phyloP scores from a whole-genome alignment of 805 yeast genomes.

The Candida orba region DNA sequence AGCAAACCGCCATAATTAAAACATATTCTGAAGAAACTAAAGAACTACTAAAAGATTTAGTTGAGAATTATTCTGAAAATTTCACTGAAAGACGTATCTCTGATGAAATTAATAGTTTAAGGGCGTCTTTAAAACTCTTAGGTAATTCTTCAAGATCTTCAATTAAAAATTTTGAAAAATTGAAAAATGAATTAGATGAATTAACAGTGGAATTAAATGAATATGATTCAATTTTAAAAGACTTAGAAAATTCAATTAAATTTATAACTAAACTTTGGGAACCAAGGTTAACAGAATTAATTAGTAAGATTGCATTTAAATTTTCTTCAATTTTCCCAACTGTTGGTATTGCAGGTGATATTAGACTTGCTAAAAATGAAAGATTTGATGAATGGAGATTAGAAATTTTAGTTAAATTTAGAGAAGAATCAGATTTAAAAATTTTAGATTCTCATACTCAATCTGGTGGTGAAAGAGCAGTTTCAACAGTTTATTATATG shows the following conservation, averaged over 20 bases:
- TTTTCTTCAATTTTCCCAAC: slow-evolving; percentile 61
- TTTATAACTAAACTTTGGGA: slow-evolving; percentile 49
- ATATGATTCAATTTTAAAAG: slow-evolving; percentile 15
- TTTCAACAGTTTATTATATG: slow-evolving; percentile 83
- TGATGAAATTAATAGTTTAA: slow-evolving; percentile 36
- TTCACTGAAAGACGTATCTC: slow-evolving; percentile 34
- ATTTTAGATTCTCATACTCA: slow-evolving; percentile 81
- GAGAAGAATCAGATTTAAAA: slow-evolving; percentile 66
- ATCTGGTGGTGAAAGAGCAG: slow-evolving; percentile 97
- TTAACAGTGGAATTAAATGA: slow-evolving; percentile 21
- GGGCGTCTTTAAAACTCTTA: slow-evolving; percentile 35
- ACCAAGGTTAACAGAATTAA: slow-evolving; percentile 46
- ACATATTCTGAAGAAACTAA: slow-evolving; percentile 34
- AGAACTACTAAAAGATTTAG: slow-evolving; percentile 32
- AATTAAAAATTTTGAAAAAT: slow-evolving; percentile 25
- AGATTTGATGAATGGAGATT: slow-evolving; percentile 73
- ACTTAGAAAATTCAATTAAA: slow-evolving; percentile 30
- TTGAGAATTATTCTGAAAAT: slow-evolving; percentile 29
- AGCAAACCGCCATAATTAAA: slow-evolving; percentile 24
- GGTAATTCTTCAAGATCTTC: slow-evolving; percentile 33
- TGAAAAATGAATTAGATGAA: slow-evolving; percentile 18
- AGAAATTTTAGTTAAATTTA: slow-evolving; percentile 76
- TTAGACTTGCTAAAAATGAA: slow-evolving; percentile 44
- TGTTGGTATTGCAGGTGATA: slow-evolving; percentile 86
- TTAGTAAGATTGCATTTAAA: slow-evolving; percentile 48